phyloP scores from a whole-genome alignment of 2,329 filamentous ascomycete genomes.

The Diplodia intermedia region DNA sequence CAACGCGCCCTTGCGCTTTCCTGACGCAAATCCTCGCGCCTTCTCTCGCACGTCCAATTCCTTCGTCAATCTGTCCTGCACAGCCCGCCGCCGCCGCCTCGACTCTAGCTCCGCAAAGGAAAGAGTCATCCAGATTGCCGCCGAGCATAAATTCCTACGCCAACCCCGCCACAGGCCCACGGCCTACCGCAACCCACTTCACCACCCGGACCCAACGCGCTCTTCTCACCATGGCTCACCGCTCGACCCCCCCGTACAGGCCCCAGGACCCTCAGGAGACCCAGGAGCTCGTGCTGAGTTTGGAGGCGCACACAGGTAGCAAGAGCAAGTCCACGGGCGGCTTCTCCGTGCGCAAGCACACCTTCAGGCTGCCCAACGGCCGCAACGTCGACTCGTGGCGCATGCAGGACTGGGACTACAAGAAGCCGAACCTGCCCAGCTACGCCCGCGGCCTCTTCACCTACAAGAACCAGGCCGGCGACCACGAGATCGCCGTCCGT shows the following conservation, averaged over 20 bases:
- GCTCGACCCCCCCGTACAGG: conserved; percentile 64
- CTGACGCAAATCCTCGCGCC: background rate
- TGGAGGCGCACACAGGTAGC: conserved; percentile 64
- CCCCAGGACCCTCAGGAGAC: conserved; percentile 75
- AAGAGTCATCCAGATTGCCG: conserved; percentile 9
- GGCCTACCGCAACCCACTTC: background rate
- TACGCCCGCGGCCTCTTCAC: conserved; percentile 96
- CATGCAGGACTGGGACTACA: conserved; percentile 96
- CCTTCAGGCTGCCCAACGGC: conserved; percentile 71
- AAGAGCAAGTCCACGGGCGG: conserved; percentile 58
- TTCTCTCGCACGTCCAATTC: background rate
- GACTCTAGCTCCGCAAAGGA: background rate
- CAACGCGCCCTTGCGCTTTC: conserved; percentile 9
- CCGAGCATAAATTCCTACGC: conserved; percentile 16
- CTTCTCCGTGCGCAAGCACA: conserved; percentile 81
- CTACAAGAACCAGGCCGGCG: conserved; percentile 68
- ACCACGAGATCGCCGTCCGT: conserved; percentile 79
- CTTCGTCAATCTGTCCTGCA: background rate
- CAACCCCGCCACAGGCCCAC: conserved; percentile 6
- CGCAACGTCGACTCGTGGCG: conserved; percentile 88
- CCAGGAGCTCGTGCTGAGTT: conserved; percentile 66
- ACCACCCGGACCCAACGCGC: background rate
- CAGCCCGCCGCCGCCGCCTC: conserved; percentile 8
- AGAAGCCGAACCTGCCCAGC: conserved; percentile 81
- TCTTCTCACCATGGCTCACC: conserved; percentile 58